These are phyloP conservation scores for Olyra latifolia DNA, from an alignment of 176 grass and related monocot species.

Conservation along the genomic window DNA sequence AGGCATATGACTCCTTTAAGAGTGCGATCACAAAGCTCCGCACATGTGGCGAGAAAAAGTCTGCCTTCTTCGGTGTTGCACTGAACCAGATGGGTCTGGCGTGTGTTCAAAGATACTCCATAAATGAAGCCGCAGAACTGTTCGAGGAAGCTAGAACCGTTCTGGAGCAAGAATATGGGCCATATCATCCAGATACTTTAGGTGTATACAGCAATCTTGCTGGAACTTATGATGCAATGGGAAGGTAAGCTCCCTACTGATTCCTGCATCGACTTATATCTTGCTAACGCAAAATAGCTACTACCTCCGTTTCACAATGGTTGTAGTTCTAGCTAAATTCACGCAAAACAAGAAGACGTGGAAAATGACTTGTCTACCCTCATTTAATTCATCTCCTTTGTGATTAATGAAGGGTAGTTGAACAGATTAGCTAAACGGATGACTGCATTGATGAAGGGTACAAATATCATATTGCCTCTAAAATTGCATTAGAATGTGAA, in stretches of 20 bases:
- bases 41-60: constrained; percentile 86
- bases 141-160: constrained; percentile 91
- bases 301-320: no score
- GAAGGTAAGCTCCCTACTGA: constrained; percentile 64
- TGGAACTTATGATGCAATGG: constrained; percentile 96
- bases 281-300: neutral
- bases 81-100: constrained; percentile 93
- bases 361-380: no score
- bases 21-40: constrained; percentile 81
- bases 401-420: no score
- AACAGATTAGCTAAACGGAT: no score
- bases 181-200: constrained; percentile 86
- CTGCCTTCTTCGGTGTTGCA: constrained; percentile 86
- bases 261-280: neutral
- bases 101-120: constrained; percentile 80
- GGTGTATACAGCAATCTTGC: constrained; percentile 97
- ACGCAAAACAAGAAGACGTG: no score
- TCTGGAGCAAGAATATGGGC: constrained; percentile 91
- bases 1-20: constrained; percentile 81
- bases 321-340: no score
- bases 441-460: no score
- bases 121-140: constrained; percentile 80
- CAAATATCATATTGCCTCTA: no score
- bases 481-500: no score
- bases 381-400: no score